Evolutionary conservation across 176 grass and related monocot genomes (phyloP).

Genomic region (Areca catechu): DNA sequence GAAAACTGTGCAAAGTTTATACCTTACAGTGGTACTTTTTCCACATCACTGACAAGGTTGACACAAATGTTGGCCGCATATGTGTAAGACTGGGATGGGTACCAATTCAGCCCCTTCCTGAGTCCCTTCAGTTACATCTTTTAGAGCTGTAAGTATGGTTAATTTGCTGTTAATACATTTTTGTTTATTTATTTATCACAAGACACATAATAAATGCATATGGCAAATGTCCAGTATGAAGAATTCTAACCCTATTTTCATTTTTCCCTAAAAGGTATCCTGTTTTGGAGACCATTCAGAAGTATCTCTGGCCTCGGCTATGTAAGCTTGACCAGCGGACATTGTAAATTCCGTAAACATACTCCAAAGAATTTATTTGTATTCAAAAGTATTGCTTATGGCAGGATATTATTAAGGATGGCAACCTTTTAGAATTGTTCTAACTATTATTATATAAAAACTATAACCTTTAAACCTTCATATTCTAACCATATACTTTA

Average conservation of each 20-base stretch:
- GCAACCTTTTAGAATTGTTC: too few relatives aligned
- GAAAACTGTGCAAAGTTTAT: too few relatives aligned
- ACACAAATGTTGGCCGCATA: conserved; percentile 97
- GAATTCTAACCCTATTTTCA: conserved; percentile 2
- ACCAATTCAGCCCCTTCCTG: conserved; percentile 86
- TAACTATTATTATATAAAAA: background rate
- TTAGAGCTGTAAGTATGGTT: conserved; percentile 72
- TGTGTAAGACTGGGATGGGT: conserved; percentile 97
- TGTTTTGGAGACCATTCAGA: conserved; percentile 76
- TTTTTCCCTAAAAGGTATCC: conserved; percentile 67
- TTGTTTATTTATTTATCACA: too few relatives aligned
- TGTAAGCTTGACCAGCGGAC: conserved; percentile 94
- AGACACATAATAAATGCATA: too few relatives aligned
- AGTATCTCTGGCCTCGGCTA: conserved; percentile 93
- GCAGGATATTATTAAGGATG: too few relatives aligned
- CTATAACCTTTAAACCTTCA: background rate
- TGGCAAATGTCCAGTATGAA: too few relatives aligned
- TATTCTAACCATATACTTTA: background rate
- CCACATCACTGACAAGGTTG: conserved; percentile 36
- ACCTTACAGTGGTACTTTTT: too few relatives aligned
- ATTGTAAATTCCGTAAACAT: conserved; percentile 47
- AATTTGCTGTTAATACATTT: too few relatives aligned
- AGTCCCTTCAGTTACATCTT: conserved; percentile 90
- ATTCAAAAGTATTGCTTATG: too few relatives aligned
- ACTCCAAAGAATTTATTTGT: conserved; percentile 1